These are phyloP conservation scores for Acorus gramineus DNA, from an alignment of 106 monocot genomes.

Conservation along the genomic window DNA sequence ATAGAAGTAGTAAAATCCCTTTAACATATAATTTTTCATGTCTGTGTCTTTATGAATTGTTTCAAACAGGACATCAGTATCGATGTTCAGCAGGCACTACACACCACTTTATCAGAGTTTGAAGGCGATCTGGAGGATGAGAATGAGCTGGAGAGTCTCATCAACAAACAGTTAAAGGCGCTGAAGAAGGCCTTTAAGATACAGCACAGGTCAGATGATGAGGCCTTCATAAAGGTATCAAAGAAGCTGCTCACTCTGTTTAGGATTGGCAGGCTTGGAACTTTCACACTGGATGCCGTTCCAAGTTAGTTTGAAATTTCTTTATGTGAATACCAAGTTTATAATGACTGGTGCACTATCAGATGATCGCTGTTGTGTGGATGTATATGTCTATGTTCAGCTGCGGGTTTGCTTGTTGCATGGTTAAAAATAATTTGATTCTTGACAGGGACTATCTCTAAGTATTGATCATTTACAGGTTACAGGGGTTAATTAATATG, in stretches of 20 bases:
- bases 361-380: too few relatives aligned
- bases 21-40: too few relatives aligned
- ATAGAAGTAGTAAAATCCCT: too few relatives aligned
- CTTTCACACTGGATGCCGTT: conserved; percentile 77
- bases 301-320: conserved; percentile 4
- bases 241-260: conserved; percentile 81
- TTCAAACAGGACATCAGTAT: conserved; percentile 58
- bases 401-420: too few relatives aligned
- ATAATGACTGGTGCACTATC: too few relatives aligned
- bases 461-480: too few relatives aligned
- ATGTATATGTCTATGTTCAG: too few relatives aligned
- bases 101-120: conserved; percentile 43
- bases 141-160: conserved; percentile 52
- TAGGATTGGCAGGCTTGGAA: conserved; percentile 76
- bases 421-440: too few relatives aligned
- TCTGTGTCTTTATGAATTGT: too few relatives aligned
- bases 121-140: conserved; percentile 63
- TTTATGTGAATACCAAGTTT: too few relatives aligned
- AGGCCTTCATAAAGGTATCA: conserved; percentile 55
- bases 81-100: conserved; percentile 58
- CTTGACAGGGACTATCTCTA: too few relatives aligned
- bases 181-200: conserved; percentile 70
- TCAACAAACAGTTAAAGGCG: conserved; percentile 48
- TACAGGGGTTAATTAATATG: too few relatives aligned
- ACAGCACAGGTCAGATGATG: conserved; percentile 44